Evolutionary conservation across 2,329 filamentous ascomycete species (phyloP).

Genomic region (Colletotrichum truncatum): DNA sequence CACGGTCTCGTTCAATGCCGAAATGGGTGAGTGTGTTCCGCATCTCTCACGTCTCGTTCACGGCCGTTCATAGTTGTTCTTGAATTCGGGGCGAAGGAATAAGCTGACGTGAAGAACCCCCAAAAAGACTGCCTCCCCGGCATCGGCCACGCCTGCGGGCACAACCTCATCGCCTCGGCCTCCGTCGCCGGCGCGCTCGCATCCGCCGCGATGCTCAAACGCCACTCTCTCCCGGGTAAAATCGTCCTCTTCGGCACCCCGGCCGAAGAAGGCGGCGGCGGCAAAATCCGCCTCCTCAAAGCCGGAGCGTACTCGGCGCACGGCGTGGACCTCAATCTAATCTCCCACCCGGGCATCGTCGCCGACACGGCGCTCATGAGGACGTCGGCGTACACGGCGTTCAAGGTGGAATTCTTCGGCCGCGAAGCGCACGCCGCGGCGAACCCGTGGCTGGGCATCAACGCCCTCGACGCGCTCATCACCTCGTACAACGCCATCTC

Average conservation of each 20-base stretch:
- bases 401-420: constrained; percentile 62
- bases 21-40: constrained; percentile 47
- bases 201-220: constrained; percentile 50
- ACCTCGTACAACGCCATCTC: constrained; percentile 58
- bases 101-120: no score
- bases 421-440: constrained; percentile 65
- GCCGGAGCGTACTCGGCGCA: constrained; percentile 46
- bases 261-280: constrained; percentile 57
- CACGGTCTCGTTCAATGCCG: constrained; percentile 55
- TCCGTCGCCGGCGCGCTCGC: constrained; percentile 57
- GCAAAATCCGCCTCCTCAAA: constrained; percentile 36
- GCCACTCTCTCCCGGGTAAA: constrained; percentile 51
- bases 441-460: constrained; percentile 67
- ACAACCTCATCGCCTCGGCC: constrained; percentile 62
- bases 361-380: constrained; percentile 57
- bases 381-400: constrained; percentile 59
- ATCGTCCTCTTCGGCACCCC: constrained; percentile 61
- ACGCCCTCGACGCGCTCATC: constrained; percentile 66
- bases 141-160: constrained; percentile 63
- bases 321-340: constrained; percentile 58
- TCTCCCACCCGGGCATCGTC: constrained; percentile 55
- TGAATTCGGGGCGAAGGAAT: no score
- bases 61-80: no score
- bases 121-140: constrained; percentile 56
- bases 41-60: no score